These are phyloP conservation scores for Hypoxylon sp. DNA, from an alignment of 2,329 filamentous ascomycete species.

Conservation along the genomic window DNA sequence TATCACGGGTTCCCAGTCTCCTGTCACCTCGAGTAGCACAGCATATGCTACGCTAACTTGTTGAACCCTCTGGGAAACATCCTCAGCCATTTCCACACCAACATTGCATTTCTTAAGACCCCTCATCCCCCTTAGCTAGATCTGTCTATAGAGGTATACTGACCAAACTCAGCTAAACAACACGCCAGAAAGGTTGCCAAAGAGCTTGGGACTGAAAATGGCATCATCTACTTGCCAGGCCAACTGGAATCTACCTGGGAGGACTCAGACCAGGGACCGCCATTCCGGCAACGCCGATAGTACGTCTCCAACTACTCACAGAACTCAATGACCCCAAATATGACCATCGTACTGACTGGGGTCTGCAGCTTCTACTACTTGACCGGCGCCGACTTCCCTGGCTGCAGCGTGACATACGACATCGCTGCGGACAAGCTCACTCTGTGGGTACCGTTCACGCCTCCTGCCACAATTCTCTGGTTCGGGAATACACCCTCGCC, in stretches of 20 bases:
- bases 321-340: neutral
- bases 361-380: constrained; percentile 71
- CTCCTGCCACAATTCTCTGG: constrained; percentile 74
- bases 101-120: constrained; percentile 2
- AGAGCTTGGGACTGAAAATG: constrained; percentile 64
- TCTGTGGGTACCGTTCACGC: constrained; percentile 80
- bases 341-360: constrained; percentile 20
- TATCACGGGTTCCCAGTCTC: constrained; percentile 4
- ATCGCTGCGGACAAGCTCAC: constrained; percentile 73
- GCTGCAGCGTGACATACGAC: constrained; percentile 71
- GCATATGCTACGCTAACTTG: constrained; percentile 11
- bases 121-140: neutral
- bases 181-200: constrained; percentile 71
- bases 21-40: constrained; percentile 12
- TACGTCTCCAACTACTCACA: constrained; percentile 54
- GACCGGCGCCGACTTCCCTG: constrained; percentile 67
- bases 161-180: constrained; percentile 62
- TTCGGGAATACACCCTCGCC: constrained; percentile 72
- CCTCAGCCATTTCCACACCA: constrained; percentile 2
- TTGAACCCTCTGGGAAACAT: neutral
- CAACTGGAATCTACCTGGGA: constrained; percentile 67
- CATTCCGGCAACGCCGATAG: constrained; percentile 73
- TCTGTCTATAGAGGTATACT: constrained; percentile 8
- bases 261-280: constrained; percentile 70
- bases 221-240: constrained; percentile 71